These are phyloP conservation scores for Paraurostyla sp. DNA, from an alignment of 73 alveolate species.

Conservation along the genomic window DNA sequence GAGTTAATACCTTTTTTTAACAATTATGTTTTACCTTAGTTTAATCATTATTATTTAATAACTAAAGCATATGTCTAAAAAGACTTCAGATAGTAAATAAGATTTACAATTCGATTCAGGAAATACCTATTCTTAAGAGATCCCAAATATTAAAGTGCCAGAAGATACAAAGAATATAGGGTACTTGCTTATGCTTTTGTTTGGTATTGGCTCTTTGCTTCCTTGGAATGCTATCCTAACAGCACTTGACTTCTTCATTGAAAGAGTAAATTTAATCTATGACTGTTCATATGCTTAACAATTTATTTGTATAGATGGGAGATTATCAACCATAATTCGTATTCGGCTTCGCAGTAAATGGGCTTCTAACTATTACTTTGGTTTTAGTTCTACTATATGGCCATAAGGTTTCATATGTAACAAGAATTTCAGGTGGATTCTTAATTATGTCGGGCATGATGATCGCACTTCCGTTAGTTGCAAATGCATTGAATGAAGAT, in stretches of 20 bases:
- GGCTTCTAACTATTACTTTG: slow-evolving; percentile 1
- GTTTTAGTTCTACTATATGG: slow-evolving; percentile 38
- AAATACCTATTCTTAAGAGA: slow-evolving; percentile 3
- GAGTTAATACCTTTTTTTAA: no score
- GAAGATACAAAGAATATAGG: slow-evolving; percentile 62
- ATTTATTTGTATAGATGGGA: neutral
- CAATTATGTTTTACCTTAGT: no score
- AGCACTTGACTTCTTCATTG: slow-evolving; percentile 69
- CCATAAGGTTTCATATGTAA: slow-evolving; percentile 32
- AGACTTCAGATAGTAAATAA: neutral
- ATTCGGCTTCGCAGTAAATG: slow-evolving; percentile 44
- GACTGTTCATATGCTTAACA: neutral
- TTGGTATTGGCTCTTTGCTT: slow-evolving; percentile 73
- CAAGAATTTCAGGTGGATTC: slow-evolving; percentile 49
- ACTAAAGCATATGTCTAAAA: no score
- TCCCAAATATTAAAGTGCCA: slow-evolving; percentile 31
- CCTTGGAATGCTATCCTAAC: slow-evolving; percentile 80
- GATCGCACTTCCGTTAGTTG: slow-evolving; percentile 46
- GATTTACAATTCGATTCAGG: neutral
- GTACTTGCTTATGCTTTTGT: slow-evolving; percentile 48
- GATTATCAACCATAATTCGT: slow-evolving; percentile 40
- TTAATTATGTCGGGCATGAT: slow-evolving; percentile 11
- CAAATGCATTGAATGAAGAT: neutral
- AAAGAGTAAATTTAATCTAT: slow-evolving; percentile 4
- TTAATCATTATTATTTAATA: no score